Base-by-base conservation (phyloP, 148 eudicot species). In the Rhododendron ovatum region DNA sequence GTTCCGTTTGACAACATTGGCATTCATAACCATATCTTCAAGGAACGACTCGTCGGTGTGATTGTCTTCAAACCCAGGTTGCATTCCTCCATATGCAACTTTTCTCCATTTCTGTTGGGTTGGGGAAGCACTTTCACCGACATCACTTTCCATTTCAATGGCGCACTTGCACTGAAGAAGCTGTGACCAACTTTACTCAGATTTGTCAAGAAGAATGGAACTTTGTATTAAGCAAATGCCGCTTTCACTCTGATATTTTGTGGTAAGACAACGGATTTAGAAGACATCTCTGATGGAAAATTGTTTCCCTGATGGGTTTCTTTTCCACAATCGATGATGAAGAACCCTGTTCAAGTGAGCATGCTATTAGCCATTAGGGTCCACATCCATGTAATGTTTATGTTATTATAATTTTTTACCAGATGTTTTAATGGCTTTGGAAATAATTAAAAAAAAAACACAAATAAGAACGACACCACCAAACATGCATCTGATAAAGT, bases 41-140 rank as follows among this genome's bases (percentile, higher is more conserved):
- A 97, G 95, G 82, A 97, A 97, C 41, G 96, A 95, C n/a, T 95
- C 98, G 75, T 92, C 96, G 0, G 96, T 93, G 84, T 95, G 93
- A 89, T 97, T 95, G 88, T 97, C 99, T 80, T 94, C 96, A 75
- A 89, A 97, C 7, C 99, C 99, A 3, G 93, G 98, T 88, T 97
- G 98, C 98, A 94, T 95, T 28, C 99, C 99, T 50, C 99, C 98
- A 90, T 95, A 95, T 14, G 98, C 99, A 57, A 97, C 96, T 91
- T 97, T 97, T 81, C 95, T 94, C 99, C 99, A 97, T 91, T 90
- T 93, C 26, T 81, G 82, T 26, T 41, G 71, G 80, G 83, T 82
- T 81, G 87, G 89, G 48, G 90, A 71, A 47, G 82, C 33, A 45
- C 76, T 75, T 73, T 81, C 87, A 45, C 80, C 71, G 43, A 80